Base-by-base conservation (phyloP, 2,329 filamentous ascomycete species). In the Fusarium begoniae region DNA sequence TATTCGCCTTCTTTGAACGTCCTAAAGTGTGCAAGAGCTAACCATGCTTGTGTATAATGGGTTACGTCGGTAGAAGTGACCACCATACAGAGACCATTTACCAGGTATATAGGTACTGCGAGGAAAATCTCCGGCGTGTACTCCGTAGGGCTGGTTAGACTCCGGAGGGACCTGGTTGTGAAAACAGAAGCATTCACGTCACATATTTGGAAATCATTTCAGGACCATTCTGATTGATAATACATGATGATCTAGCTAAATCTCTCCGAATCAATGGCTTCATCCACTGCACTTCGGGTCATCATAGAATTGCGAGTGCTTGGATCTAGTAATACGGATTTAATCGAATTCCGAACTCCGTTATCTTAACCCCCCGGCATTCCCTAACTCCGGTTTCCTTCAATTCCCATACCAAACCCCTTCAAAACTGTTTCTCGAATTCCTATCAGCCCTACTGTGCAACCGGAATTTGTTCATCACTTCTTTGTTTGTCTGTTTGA, bases 391-490 rank as follows among this genome's bases (percentile, higher is more conserved):
- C 74, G 63, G 30, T n/a, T 30, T 53, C 10, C 45, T 69, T 18
- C 37, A 28, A 63, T 66, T 53, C 59, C 40, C 22, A 54, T 67
- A 45, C 64, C 51, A 54, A n/a, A 32, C 26, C 54, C 45, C 45
- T 24, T 67, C 44, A 63, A 51, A 48, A 55, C 53, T 40, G 55
- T 26, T 55, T 55, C 63, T 55, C 48, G 58, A 72, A 63, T 59
- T 65, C 54, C 53, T 68, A 61, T 69, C 56, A 58, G 50, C 40
- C 66, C 55, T 71, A 37, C 64, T 38, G 43, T 35, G 37, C 61
- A 65, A 70, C 56, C 76, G 76, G 76, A 60, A 37, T 78, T 73
- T 56, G 62, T 66, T 53, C 40, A 24, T 57, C 28, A 40, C 38
- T 55, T 43, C 24, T 55, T 54, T 8, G 32, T 54, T 55, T 55